Base-by-base conservation (phyloP, 805 yeast genomes). In the Novakomyces olei region DNA sequence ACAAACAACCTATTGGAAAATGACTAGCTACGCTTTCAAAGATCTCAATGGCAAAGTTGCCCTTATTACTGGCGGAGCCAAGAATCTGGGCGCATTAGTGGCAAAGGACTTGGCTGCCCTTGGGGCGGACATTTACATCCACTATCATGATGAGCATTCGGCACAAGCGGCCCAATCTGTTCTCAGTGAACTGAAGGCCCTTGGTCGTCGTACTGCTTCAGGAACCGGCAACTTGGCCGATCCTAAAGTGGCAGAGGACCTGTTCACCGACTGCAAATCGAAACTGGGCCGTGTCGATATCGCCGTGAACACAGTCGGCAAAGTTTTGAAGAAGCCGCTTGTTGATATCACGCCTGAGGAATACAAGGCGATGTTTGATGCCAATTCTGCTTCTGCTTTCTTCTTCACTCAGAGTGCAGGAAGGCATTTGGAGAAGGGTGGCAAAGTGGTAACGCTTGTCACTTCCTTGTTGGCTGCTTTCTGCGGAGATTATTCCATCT, bases 291-390 rank as follows among this genome's bases (percentile, higher is more conserved):
- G 51, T 15, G 53, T 67, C 39, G 75, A 72, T 42, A 58, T 66
- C 44, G 78, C 77, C n/a, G 57, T 72, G 42, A 70, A 70, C 53
- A 69, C 67, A 40, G 71, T 69, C 26, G 79, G 79, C 34, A 65
- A 52, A 59, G 78, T 72, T 15, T 53, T 71, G 48, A 69, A 71
- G 57, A 72, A 71, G 46, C 65, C 68, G 24, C 42, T 70, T 32
- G 51, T 50, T 22, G 69, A 67, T n/a, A 54, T 61, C 36, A 37
- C 64, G n/a, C 60, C 64, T 34, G 57, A 51, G 19, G 78, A 72
- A 44, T 72, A 54, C 43, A 73, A 67, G 39, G 37, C 41, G 16
- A 60, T 71, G 72, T 61, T 61, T 41, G 44, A 48, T 23, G 48
- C 61, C 47, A 72, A 72, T 57, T 56, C 69, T 43, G 69, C 63